Base-by-base conservation (phyloP, 345 rosid species). In the Clausena lansium region DNA sequence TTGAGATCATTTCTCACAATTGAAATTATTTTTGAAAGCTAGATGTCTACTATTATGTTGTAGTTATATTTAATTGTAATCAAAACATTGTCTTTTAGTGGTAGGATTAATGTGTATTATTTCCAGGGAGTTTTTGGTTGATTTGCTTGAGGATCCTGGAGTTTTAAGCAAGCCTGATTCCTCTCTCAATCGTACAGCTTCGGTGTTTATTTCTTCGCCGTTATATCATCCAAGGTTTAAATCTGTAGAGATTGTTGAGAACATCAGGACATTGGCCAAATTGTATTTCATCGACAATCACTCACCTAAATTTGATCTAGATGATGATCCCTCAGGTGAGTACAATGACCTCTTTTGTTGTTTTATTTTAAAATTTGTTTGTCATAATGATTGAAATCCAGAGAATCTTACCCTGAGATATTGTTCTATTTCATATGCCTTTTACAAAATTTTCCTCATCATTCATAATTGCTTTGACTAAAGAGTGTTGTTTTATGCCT, bases 41-140 rank as follows among this genome's bases (percentile, higher is more conserved):
- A 36, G 17, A 60, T 41, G 32, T 71, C 75, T 33, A 33, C 33
- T 25, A 28, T 19, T 39, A 41, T 19, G 19, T 41, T 27, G 30
- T 61, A 39, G 58, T 74, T 74, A 61, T 67, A 45, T 19, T 60
- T 25, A 5, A 2, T 63, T n/a, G 15, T 15, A 58, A 57, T 7
- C 27, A 32, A 54, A 47, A 14, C 25, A 38, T 60, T 73, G 55
- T 9, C 45, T 60, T 28, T 65, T 11, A 39, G 47, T 32, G 36
- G 27, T 25, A 22, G 33, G 25, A 41, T 60, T 80, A 76, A 80
- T 62, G 70, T 57, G 6, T 60, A 55, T 35, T 55, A 50, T 61
- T 81, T 83, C 63, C 88, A 86, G 89, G 86, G 91, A 88, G 76
- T 88, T 84, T 81, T 82, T 84, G 81, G 89, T 88, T 70, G 91